Conservation (phyloP, 371 early-diverging fungal genomes). For the Umbelopsis sp. region DNA sequence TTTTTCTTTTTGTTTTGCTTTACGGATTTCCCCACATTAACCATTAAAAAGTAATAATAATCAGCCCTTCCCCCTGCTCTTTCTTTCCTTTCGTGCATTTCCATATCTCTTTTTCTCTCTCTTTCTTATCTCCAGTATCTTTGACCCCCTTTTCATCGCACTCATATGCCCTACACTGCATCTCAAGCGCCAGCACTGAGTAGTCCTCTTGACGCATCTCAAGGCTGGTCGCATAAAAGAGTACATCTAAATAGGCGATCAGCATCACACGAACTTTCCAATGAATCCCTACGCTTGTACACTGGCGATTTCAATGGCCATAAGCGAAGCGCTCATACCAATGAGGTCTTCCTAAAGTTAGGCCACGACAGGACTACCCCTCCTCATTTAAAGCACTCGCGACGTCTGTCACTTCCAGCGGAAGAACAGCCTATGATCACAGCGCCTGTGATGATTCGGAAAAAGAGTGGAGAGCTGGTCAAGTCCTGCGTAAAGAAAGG, state of each 20-base stretch:
- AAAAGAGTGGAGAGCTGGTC: slow-evolving; percentile 21
- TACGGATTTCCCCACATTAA: slow-evolving; percentile 13
- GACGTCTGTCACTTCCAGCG: slow-evolving; percentile 3
- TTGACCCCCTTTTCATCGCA: too few species aligned
- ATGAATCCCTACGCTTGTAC: not conserved
- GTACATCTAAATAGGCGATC: slow-evolving; percentile 8
- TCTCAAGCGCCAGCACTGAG: slow-evolving; percentile 3
- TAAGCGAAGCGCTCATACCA: not conserved
- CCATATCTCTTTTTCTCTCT: not conserved
- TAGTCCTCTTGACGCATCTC: slow-evolving; percentile 9
- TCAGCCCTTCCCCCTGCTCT: not conserved
- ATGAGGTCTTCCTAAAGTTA: slow-evolving; percentile 3
- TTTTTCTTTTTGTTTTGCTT: not conserved
- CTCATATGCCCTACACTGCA: slow-evolving; percentile 11
- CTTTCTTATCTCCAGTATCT: not conserved
- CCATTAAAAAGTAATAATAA: not conserved
- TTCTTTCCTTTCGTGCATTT: not conserved
- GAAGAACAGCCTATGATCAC: not conserved
- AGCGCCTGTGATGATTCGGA: slow-evolving; percentile 16
- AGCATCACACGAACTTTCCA: not conserved
- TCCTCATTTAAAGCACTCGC: not conserved
- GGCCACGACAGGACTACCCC: not conserved
- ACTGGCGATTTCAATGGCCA: not conserved
- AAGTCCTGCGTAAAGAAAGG: slow-evolving; percentile 21
- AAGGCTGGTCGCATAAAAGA: not conserved